Conservation (phyloP, 441 rosid genomes). For the Pelargonium myrrhifolium region DNA sequence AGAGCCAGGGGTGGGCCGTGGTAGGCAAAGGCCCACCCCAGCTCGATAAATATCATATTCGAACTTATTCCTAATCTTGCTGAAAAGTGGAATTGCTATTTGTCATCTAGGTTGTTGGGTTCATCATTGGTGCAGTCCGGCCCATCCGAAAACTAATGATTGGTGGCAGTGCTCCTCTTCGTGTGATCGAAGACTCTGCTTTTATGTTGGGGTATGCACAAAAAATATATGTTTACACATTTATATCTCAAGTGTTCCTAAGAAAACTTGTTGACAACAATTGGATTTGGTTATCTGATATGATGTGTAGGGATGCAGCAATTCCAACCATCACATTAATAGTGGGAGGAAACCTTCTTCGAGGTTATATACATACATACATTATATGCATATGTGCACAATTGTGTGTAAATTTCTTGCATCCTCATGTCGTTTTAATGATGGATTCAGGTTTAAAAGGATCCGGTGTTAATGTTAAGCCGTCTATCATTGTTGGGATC, state of each 20-base stretch:
- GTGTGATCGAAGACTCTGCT: conserved; percentile 53
- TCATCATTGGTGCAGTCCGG: conserved; percentile 48
- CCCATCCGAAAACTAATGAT: conserved; percentile 37
- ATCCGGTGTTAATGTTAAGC: conserved; percentile 37
- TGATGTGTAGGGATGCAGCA: conserved; percentile 31
- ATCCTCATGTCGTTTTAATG: not conserved
- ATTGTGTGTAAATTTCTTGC: not conserved
- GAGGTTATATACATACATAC: conserved; percentile 19
- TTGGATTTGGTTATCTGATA: no score
- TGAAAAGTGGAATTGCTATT: not conserved
- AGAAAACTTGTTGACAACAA: no score
- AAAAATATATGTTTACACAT: no score
- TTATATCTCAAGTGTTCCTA: no score
- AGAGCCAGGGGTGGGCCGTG: no score
- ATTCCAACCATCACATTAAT: conserved; percentile 34
- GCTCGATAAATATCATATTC: no score
- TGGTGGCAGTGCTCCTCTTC: conserved; percentile 60
- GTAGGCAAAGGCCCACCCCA: no score
- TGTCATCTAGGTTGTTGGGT: conserved; percentile 45
- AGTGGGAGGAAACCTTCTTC: conserved; percentile 40
- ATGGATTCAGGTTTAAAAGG: conserved; percentile 27
- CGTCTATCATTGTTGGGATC: conserved; percentile 42
- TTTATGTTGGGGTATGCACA: conserved; percentile 50
- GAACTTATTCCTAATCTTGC: no score
- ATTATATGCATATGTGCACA: not conserved